Evolutionary conservation across 2,329 filamentous ascomycete species (phyloP).

Genomic region (Neonectria neomacrospora): DNA sequence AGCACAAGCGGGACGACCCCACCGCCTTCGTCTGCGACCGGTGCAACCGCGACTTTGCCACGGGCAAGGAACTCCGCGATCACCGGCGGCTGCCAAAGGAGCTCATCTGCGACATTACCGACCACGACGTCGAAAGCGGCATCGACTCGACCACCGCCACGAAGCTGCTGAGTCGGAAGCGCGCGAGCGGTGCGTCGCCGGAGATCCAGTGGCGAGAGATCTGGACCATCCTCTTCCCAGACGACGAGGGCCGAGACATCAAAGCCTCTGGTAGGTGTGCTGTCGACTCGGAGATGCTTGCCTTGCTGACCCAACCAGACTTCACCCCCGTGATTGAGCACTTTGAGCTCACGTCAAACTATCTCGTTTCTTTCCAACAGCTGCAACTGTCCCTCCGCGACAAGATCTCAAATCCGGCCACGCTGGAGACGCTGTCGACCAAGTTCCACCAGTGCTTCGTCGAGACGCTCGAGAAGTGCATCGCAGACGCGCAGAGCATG

Average conservation of each 20-base stretch:
- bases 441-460: constrained; percentile 56
- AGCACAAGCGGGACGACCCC: constrained; percentile 55
- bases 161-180: constrained; percentile 54
- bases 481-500: constrained; percentile 49
- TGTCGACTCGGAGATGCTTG: accelerated
- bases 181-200: constrained; percentile 51
- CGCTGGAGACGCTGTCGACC: constrained; percentile 52
- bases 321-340: constrained; percentile 56
- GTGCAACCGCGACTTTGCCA: constrained; percentile 53
- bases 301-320: constrained; percentile 41
- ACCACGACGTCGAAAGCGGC: constrained; percentile 54
- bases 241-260: constrained; percentile 51
- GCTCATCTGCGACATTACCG: constrained; percentile 55
- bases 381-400: constrained; percentile 50
- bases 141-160: constrained; percentile 55
- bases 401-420: constrained; percentile 52
- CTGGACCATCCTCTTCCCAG: constrained; percentile 56
- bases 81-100: constrained; percentile 55
- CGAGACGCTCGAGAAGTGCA: constrained; percentile 53
- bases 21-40: constrained; percentile 55
- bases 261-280: constrained; percentile 45
- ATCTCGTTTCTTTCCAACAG: constrained; percentile 48
- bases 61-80: constrained; percentile 53
- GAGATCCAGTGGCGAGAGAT: constrained; percentile 55
- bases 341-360: constrained; percentile 52